Evolutionary conservation across 441 rosid genomes (phyloP), one percentile per base, ranked within the genome.

Genomic region (Brassica hybrid): DNA sequence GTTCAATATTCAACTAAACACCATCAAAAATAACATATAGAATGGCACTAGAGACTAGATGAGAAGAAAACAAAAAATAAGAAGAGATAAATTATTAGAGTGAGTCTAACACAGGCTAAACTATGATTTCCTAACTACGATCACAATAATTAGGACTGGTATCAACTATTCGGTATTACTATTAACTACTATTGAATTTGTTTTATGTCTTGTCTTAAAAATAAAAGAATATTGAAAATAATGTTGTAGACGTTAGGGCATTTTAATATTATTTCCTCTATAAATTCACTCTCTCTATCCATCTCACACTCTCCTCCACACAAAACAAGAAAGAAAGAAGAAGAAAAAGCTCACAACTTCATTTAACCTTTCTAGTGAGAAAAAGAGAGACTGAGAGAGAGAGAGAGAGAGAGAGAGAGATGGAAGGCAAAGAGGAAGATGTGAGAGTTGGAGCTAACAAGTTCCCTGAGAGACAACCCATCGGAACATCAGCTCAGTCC

Each of bases 391-490:
- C 56, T 57, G 67, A 14, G n/a, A n/a, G n/a, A n/a, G n/a, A 3
- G n/a, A 34, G 2, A 14, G 25, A 11, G 5, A 12, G 45, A 52
- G 14, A 5, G 23, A 72, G 41, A 60, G 2, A 68, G 8, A 80
- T 80, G 83, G 81, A 77, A 30, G 78, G 79, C 10, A 81, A 70
- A 52, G 74, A 81, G 17, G 81, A 73, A 65, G 76, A 73, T 34
- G 76, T 73, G 14, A 63, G 76, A 21, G 76, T 73, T 5, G 76
- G 76, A 54, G 84, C 79, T 5, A 79, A 66, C 75, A 80, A 69
- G 71, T 80, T 80, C 71, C 56, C 80, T 4, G 84, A 74, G 82
- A 81, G 84, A 12, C 82, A 78, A 11, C 79, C 80, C 1, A 66
- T 80, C 9, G 83, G 83, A 8, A 77, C 82, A 36, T 60, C 82